A percentile compares a stretch with the other conserved stretches of the same genome.
Evolutionary conservation across 176 grass and related monocot genomes (phyloP).

Genomic region (Pontederia paniculata): DNA sequence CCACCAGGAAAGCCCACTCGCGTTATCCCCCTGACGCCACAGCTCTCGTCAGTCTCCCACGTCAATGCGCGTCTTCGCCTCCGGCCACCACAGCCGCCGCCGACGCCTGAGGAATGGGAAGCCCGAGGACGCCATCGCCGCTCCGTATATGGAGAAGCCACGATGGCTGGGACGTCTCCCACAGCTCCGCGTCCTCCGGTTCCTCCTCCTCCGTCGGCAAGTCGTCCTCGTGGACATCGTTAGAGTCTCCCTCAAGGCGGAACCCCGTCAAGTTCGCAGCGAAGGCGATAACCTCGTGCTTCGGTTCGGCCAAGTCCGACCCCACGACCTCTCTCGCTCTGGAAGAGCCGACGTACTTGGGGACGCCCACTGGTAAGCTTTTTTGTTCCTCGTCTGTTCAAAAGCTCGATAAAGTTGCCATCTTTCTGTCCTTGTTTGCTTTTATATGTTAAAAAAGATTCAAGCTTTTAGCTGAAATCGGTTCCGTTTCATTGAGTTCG

Average conservation of each 20-base stretch:
- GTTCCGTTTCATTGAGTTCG: too few species aligned
- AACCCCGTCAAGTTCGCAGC: slow-evolving; percentile 5
- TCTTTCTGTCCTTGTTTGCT: too few species aligned
- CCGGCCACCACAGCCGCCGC: too few species aligned
- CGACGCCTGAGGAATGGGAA: not conserved
- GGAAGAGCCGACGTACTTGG: not conserved
- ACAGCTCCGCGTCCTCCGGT: not conserved
- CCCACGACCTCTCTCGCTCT: too few species aligned
- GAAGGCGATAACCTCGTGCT: not conserved
- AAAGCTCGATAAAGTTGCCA: too few species aligned
- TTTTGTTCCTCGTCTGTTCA: too few species aligned
- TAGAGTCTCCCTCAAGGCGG: not conserved
- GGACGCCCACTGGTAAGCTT: slow-evolving; percentile 3
- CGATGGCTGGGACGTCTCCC: slow-evolving; percentile 2
- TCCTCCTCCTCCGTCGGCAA: not conserved
- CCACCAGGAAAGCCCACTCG: too few species aligned
- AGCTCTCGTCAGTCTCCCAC: too few species aligned
- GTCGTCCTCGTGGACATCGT: not conserved
- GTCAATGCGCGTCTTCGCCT: too few species aligned
- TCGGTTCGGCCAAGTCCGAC: not conserved
- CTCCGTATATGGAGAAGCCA: not conserved
- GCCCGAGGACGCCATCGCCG: not conserved
- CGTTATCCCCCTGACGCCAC: too few species aligned
- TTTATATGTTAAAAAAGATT: too few species aligned
- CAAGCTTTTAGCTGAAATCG: too few species aligned